Evolutionary conservation across 805 yeast species (phyloP), one percentile per base, ranked within the genome.

Genomic region (Yarrowia phangngaensis): DNA sequence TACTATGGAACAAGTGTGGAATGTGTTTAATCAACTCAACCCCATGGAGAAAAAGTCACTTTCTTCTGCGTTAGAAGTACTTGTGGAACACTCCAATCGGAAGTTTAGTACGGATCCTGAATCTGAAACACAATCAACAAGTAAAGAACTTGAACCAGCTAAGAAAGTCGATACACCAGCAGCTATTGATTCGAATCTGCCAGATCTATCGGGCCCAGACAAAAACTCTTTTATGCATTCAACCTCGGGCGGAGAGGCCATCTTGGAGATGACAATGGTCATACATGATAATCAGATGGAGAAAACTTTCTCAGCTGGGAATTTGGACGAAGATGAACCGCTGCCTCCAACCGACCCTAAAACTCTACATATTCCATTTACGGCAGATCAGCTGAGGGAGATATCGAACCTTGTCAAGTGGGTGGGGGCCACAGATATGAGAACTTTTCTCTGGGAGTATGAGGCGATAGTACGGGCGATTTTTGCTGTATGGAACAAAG

Each of bases 1-100:
- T 20, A 41, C 48, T 16, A 41, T 41, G 48, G 48, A 41, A 17
- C 48, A 41, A 35, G 35, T 41, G 16, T 41, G 48, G 48, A 35
- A 41, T 16, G 48, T 41, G 48, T 41, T 41, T 22, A 41, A 41
- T 35, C 34, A 41, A 35, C 48, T 41, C 15, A 30, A 41, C 29
- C 48, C 48, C 20, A 41, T 29, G 48, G 35, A 41, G 30, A 29
- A 41, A 17, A 15, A 31, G 4, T 29, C 35, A 22, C 29, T 41
- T 5, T 29, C 48, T 3, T 29, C 48, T 20, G 35, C 48, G 3
- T 22, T 41, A 15, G 48, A 41, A n/a, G 35, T 41, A 14, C 23
- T 41, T 19, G 35, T 41, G 35, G 34, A 29, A 14, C 48, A 30
- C 22, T 41, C 48, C 12, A 41, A 29, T 17, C 35, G 35, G 22